Conservation (phyloP, 1,284 basidiomycete species). For the Coriolopsis trogii region DNA sequence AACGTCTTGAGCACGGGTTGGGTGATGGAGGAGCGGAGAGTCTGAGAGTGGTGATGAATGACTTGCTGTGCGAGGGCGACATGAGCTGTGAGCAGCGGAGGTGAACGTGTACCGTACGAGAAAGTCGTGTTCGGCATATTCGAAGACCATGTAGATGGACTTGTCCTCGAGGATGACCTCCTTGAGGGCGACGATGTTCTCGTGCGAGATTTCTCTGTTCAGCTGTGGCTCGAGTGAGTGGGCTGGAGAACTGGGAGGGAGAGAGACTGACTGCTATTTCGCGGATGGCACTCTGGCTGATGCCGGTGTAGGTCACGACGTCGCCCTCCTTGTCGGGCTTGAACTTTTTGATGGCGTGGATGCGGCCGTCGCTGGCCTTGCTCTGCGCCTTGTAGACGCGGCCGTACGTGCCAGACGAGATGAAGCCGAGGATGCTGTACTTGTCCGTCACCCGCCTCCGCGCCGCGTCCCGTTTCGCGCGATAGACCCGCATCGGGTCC, state of each 20-base stretch:
- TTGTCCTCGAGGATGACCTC: conserved; percentile 98
- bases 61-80: conserved; percentile 75
- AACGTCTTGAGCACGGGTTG: conserved; percentile 87
- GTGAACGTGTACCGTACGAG: conserved; percentile 55
- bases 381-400: conserved; percentile 96
- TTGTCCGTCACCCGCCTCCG: too few relatives aligned
- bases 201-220: conserved; percentile 92
- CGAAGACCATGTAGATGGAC: conserved; percentile 98
- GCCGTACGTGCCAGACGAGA: conserved; percentile 97
- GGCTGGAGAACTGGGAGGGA: not conserved
- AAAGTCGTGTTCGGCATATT: conserved; percentile 99
- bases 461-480: too few relatives aligned
- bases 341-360: conserved; percentile 99
- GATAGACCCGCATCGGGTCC: conserved; percentile 83
- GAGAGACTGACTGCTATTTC: conserved; percentile 84
- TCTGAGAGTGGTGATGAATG: conserved; percentile 96
- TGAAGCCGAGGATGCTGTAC: conserved; percentile 95
- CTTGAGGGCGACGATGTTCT: conserved; percentile 89
- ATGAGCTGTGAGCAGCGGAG: not conserved
- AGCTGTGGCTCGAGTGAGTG: conserved; percentile 51
- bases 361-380: conserved; percentile 61
- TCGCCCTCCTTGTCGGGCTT: conserved; percentile 99
- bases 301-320: conserved; percentile 91
- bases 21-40: conserved; percentile 79
- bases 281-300: conserved; percentile 95